Base-by-base conservation (phyloP, 176 grass and related monocot species). In the Stipa capillata region DNA sequence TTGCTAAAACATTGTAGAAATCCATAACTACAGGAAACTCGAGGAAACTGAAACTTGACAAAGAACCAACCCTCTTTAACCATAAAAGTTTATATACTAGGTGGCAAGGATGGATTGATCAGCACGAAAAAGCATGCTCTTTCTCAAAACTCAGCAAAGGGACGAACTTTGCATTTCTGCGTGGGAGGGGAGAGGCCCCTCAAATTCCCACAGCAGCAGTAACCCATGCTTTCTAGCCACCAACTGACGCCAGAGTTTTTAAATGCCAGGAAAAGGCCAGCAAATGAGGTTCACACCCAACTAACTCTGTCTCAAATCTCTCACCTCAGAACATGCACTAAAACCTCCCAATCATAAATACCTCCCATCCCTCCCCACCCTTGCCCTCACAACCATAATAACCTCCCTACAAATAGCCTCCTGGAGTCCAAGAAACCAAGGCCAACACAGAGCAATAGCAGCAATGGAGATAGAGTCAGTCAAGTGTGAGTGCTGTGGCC, bases 381-480 rank as follows among this genome's bases (percentile, higher is more conserved):
- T 59, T 84, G 31, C 83, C 48, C 71, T 81, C 67, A 32, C 76
- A 81, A 84, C 90, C 81, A 85, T 90, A 88, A 83, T 85, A 92
- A 88, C 83, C 79, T 82, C 84, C 68, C 77, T 87, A 83, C 83
- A 85, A 91, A 76, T 73, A 71, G 76, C 80, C 73, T 55, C n/a
- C n/a, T n/a, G n/a, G n/a, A n/a, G n/a, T n/a, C 79, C 59, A 85
- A 56, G 74, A 74, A 71, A 80, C 54, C 73, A 78, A 84, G 55
- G 42, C 56, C 17, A 53, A 50, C 52, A 72, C 32, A 65, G 25
- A 70, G 21, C 18, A 52, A 24, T 21, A 67, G 21, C 42, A 68
- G 64, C 76, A 71, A 98, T 99, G 96, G 92, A 99, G 74, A 84
- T 99, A 57, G 90, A 93, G 77, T 94, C 90, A 4, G 86, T 91